phyloP scores from a whole-genome alignment of 2,329 filamentous ascomycete species.

The Aciculosporium take region DNA sequence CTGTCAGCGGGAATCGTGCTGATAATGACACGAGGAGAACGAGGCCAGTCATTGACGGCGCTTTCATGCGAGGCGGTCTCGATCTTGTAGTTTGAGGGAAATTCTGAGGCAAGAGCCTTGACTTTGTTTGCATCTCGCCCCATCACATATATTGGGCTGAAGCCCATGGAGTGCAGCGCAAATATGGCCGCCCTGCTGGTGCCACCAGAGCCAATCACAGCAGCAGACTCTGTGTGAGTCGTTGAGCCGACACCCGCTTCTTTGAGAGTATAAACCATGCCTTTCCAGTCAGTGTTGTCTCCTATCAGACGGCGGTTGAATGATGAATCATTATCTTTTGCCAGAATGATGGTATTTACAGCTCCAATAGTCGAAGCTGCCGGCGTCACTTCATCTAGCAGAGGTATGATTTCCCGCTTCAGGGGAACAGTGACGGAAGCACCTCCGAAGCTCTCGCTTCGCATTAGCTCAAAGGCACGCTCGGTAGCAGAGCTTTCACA shows the following conservation, averaged over 20 bases:
- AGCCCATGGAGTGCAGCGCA: conserved; percentile 70
- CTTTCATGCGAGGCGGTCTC: conserved; percentile 39
- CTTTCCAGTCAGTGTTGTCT: conserved; percentile 91
- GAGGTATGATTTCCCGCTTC: conserved; percentile 72
- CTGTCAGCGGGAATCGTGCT: conserved; percentile 84
- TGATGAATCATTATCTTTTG: conserved; percentile 17
- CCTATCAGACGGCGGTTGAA: conserved; percentile 50
- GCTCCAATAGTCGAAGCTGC: conserved; percentile 77
- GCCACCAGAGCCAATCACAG: conserved; percentile 83
- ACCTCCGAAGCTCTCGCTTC: conserved; percentile 65
- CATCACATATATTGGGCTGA: conserved; percentile 73
- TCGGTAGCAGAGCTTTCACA: conserved; percentile 57
- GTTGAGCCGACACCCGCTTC: conserved; percentile 44
- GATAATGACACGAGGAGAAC: conserved; percentile 52
- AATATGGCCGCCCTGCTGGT: conserved; percentile 87
- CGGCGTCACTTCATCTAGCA: conserved; percentile 66
- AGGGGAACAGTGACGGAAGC: conserved; percentile 92
- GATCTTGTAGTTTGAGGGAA: conserved; percentile 61
- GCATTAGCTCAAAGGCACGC: conserved; percentile 52
- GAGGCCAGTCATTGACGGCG: conserved; percentile 34
- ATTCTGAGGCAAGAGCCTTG: conserved; percentile 50
- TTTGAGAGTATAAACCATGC: conserved; percentile 70
- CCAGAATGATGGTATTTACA: conserved; percentile 79
- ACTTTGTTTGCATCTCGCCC: conserved; percentile 63
- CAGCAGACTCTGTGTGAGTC: conserved; percentile 34